These are phyloP conservation scores for Arabidopsis suecica DNA, from an alignment of 345 rosid species.

Conservation along the genomic window DNA sequence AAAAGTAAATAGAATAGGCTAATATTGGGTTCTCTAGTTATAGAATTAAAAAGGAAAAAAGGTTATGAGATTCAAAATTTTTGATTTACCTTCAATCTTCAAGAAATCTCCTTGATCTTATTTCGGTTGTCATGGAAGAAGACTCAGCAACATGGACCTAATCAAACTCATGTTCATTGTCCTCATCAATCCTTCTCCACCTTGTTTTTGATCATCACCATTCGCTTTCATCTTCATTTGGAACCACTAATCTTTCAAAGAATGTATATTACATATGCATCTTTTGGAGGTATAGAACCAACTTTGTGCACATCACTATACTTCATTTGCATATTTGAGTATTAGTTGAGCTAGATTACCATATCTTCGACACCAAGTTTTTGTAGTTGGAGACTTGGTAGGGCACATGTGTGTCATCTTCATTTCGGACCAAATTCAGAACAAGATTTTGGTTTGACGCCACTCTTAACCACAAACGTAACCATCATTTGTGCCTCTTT, in stretches of 20 bases:
- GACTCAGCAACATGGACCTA: background rate
- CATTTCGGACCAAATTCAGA: background rate
- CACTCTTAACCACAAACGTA: constrained; percentile 46
- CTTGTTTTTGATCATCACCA: background rate
- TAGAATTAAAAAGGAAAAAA: too few species aligned
- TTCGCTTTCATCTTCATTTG: background rate
- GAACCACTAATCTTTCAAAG: constrained; percentile 1
- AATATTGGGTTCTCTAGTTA: too few species aligned
- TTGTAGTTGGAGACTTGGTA: background rate
- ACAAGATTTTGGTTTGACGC: constrained; percentile 37
- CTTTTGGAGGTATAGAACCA: background rate
- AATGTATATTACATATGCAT: background rate
- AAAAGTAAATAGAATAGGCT: too few species aligned
- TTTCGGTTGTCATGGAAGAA: background rate
- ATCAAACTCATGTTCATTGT: background rate
- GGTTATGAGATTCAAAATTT: too few species aligned
- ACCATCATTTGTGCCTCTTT: constrained; percentile 45
- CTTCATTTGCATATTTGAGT: background rate
- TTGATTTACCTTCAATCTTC: background rate
- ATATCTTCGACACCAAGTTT: background rate
- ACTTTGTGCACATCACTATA: constrained; percentile 3
- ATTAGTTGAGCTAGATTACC: background rate
- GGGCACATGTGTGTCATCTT: background rate
- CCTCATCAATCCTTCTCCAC: background rate
- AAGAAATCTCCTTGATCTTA: background rate